A percentile compares a stretch with the other conserved stretches of the same genome.
phyloP scores from a whole-genome alignment of 805 yeast species.

The Ogataea henricii region DNA sequence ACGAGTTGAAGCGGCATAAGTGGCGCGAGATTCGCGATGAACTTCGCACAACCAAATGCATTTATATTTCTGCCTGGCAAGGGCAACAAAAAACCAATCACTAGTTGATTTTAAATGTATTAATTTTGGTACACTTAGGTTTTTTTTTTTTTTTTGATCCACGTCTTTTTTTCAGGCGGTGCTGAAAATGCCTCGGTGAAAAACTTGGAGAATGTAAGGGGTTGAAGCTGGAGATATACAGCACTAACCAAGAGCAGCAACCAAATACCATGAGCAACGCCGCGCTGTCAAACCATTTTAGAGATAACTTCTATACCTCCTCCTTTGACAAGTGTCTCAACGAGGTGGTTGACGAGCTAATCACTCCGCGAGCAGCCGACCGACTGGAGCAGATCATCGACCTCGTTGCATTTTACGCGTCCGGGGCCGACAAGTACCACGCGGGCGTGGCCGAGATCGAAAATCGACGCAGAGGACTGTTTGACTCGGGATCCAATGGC shows the following conservation, averaged over 20 bases:
- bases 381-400: slow-evolving; percentile 16
- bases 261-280: slow-evolving; percentile 18
- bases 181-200: slow-evolving; percentile 1
- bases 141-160: neutral
- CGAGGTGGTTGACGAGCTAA: slow-evolving; percentile 15
- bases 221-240: neutral
- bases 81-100: no score
- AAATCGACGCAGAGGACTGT: neutral
- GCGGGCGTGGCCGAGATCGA: neutral
- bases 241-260: neutral
- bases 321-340: slow-evolving; percentile 12
- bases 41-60: neutral
- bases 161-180: slow-evolving; percentile 7
- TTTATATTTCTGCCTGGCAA: no score
- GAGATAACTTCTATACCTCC: slow-evolving; percentile 17
- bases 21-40: neutral
- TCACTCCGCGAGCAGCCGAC: slow-evolving; percentile 10
- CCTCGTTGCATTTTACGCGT: slow-evolving; percentile 16
- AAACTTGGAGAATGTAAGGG: neutral
- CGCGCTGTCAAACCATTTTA: slow-evolving; percentile 18
- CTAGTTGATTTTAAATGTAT: no score
- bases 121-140: neutral
- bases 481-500: neutral
- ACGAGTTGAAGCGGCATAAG: neutral
- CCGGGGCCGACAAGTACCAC: slow-evolving; percentile 8